Base-by-base conservation (phyloP, 805 yeast species). In the Cyberlindnera saturnus region DNA sequence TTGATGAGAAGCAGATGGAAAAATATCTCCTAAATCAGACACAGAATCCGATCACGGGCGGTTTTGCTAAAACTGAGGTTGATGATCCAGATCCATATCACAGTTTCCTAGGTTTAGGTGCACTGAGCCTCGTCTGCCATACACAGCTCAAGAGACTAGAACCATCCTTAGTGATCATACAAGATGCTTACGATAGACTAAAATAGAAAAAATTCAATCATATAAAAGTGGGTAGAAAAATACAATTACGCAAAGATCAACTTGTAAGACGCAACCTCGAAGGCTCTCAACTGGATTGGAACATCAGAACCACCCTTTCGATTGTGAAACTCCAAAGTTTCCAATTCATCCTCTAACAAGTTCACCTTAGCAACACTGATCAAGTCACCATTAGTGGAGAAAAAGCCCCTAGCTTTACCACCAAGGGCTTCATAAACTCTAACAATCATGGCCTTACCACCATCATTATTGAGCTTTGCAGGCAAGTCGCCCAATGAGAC, bases 361-460 rank as follows among this genome's bases (percentile, higher is more conserved):
- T 69, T 66, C 28, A 70, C 71, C 42, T 65, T 61, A 9, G 42
- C 44, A 4, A 39, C 52, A 13, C 55, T 50, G n/a, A 38, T 32
- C 17, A 50, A 51, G 34, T 73, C 48, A 14, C 60, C 56, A 31
- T 74, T 62, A 30, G 83, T 67, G 16, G 59, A 60, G 30, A 89
- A 59, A 5, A 52, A 58, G 2, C 85, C 90, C 4, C 55, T 58
- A 1, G 85, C 70, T 41, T 69, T 68, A 37, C 97, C 98, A 6
- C 99, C 99, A 36, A 91, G 69, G 0, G 95, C 67, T 59, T 91
- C 99, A 63, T 89, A 91, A 1, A 88, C 73, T 53, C 98, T 77
- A 28, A 86, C 67, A 20, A 90, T 70, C 23, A 87, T 66, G 9
- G 81, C 73, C 39, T 68, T 63, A 3, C 75, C 75, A 8, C 74